Conservation (phyloP, 768 basidiomycete genomes). For the Lyophyllum shimeji region DNA sequence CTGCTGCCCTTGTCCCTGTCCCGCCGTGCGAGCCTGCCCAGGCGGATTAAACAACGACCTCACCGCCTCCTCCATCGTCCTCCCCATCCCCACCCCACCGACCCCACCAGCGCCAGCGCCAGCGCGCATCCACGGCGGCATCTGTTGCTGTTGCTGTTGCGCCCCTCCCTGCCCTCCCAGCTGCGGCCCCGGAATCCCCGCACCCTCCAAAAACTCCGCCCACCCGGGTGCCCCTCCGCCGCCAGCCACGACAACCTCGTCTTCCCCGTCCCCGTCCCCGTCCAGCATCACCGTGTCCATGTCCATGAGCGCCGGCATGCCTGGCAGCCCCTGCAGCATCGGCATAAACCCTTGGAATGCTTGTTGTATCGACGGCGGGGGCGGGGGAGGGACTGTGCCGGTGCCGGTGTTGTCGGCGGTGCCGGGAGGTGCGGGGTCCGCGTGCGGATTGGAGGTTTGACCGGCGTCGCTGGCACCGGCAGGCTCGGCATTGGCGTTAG, state of each 20-base stretch:
- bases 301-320: background rate
- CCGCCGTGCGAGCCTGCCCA: too few relatives aligned
- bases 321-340: background rate
- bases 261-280: background rate
- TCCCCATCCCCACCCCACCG: constrained; percentile 22
- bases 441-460: too few relatives aligned
- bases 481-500: too few relatives aligned
- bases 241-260: background rate
- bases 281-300: background rate
- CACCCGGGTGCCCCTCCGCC: background rate
- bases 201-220: background rate
- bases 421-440: background rate
- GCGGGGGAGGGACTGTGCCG: background rate
- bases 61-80: constrained; percentile 27
- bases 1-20: background rate
- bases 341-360: background rate
- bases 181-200: background rate
- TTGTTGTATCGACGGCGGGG: background rate
- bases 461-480: too few relatives aligned
- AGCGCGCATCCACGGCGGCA: background rate
- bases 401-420: background rate
- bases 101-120: constrained; percentile 3
- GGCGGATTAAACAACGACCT: constrained; percentile 22
- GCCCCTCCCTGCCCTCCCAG: background rate
- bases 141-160: background rate